Evolutionary conservation across 106 monocot species (phyloP), one percentile per base, ranked within the genome.

Genomic region (Chionographis japonica): DNA sequence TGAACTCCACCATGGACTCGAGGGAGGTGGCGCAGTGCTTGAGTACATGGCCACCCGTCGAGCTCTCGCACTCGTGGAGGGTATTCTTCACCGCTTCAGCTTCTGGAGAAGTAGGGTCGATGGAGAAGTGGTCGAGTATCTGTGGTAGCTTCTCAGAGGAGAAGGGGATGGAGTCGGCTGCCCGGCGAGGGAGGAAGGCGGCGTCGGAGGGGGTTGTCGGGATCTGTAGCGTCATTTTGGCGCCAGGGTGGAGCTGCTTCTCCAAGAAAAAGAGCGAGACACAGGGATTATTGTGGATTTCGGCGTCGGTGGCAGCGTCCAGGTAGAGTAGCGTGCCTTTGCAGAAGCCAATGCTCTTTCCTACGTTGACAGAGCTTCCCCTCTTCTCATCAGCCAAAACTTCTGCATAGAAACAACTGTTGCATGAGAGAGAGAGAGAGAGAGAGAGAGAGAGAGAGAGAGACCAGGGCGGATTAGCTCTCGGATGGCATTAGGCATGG

Each of bases 121-220:
- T 40, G 52, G 68, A 64, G 61, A 93, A 70, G 38, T 20, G 74
- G 37, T 43, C 11, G 7, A 86, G 75, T 56, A 84, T 69, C 16
- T 72, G 27, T 3, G 84, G 72, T 14, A 93, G 68, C 59, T 81
- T 68, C 20, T 40, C 36, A 1, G 84, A 72, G n/a, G 81, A 57
- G 82, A 90, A 87, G 13, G 87, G 90, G 39, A 90, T 68, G 42
- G 84, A 39, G 38, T 83, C 72, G 2, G 85, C 82, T 9, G 5
- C 35, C 3, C 19, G 12, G 3, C 86, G 87, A 0, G 82, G 54
- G 8, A 87, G 56, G 39, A 87, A 74, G 6, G 68, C 2, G 18
- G 68, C 53, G 3, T 63, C 52, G 3, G 70, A 7, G 2, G 69
- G 14, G n/a, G 56, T 27, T 27, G 1, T 71, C 3, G 27, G 56